phyloP scores from a whole-genome alignment of 2,329 filamentous ascomycete genomes.

The Akanthomyces uredinophilus region DNA sequence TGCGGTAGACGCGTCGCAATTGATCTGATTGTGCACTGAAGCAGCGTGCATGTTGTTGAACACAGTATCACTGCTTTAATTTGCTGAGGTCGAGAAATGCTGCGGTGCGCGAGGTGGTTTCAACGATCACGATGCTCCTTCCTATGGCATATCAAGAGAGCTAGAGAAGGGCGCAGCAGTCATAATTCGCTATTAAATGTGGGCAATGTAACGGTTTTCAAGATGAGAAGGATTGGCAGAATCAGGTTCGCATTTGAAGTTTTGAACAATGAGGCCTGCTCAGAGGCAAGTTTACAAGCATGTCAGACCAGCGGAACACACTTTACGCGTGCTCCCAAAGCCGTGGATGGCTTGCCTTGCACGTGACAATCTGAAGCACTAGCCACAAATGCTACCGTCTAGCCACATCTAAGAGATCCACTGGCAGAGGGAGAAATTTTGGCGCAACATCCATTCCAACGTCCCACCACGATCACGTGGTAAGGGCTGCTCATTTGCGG shows the following conservation, averaged over 20 bases:
- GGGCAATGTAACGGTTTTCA: background rate
- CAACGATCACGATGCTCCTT: background rate
- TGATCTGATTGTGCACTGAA: background rate
- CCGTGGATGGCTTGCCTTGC: background rate
- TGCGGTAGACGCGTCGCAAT: background rate
- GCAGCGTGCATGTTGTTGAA: background rate
- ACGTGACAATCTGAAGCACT: background rate
- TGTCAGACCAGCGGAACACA: background rate
- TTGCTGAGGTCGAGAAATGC: background rate
- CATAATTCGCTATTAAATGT: background rate
- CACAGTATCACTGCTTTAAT: background rate
- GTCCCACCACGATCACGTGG: conserved; percentile 28
- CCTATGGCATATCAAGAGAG: background rate
- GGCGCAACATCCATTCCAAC: background rate
- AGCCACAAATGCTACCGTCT: background rate
- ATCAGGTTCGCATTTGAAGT: background rate
- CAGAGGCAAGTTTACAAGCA: background rate
- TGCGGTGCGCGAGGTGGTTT: background rate
- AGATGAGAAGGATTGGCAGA: background rate
- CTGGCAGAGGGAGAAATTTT: background rate
- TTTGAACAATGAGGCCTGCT: background rate
- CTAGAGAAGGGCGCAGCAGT: background rate
- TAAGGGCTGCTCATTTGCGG: conserved; percentile 24
- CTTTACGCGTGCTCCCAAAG: conserved; percentile 11
- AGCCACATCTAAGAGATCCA: conserved; percentile 8